Conservation (phyloP, 2,329 filamentous ascomycete genomes). For the Tolypocladium ophioglossoides region DNA sequence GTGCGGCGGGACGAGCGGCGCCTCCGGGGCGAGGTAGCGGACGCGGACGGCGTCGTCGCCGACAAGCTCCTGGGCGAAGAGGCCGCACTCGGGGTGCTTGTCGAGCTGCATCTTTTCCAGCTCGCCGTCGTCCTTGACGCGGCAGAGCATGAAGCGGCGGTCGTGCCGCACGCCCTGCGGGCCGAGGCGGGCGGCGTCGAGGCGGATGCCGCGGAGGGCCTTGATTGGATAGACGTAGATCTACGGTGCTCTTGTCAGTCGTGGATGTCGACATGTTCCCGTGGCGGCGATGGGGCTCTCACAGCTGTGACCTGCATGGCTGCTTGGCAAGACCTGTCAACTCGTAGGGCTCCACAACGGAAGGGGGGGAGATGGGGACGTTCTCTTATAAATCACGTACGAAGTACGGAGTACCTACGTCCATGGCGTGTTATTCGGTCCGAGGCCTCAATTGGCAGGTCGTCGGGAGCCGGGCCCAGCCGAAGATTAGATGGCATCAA, state of each 20-base stretch:
- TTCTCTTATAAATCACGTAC: too few relatives aligned
- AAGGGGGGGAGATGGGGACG: too few relatives aligned
- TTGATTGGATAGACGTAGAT: slow-evolving; percentile 69
- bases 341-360: not conserved
- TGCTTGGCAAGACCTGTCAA: not conserved
- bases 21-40: slow-evolving; percentile 27
- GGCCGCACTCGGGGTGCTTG: slow-evolving; percentile 45
- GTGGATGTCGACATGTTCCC: not conserved
- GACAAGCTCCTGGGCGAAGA: slow-evolving; percentile 51
- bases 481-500: too few relatives aligned
- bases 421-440: not conserved
- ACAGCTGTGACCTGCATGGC: slow-evolving; percentile 22
- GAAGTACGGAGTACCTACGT: too few relatives aligned
- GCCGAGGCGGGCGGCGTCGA: slow-evolving; percentile 43
- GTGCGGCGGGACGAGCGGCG: slow-evolving; percentile 26
- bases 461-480: too few relatives aligned
- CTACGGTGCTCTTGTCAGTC: slow-evolving; percentile 8
- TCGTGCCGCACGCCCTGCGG: slow-evolving; percentile 56
- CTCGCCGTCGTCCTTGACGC: slow-evolving; percentile 29
- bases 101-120: slow-evolving; percentile 51
- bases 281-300: slow-evolving; percentile 1
- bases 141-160: slow-evolving; percentile 60
- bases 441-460: not conserved
- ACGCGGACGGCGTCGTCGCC: slow-evolving; percentile 29
- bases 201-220: slow-evolving; percentile 50